Base-by-base conservation (phyloP, 2,329 filamentous ascomycete species). In the Colletotrichum noveboracense region DNA sequence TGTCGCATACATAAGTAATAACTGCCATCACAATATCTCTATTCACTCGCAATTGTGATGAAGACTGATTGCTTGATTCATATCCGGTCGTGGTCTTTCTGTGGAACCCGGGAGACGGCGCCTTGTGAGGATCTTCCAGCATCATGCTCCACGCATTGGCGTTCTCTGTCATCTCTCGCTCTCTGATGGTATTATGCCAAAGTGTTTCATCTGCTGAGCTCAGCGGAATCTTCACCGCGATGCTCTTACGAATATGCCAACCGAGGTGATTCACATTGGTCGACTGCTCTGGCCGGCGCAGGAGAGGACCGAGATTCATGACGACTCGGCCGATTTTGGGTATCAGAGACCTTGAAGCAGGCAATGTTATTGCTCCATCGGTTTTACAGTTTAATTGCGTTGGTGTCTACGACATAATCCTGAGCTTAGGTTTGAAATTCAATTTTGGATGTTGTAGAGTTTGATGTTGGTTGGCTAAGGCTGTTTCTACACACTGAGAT, bases 211-310 rank as follows among this genome's bases (percentile, higher is more conserved):
- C 8, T 18, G 18, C 9, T 43, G 9, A 2, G 18, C 18, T n/a
- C 16, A 5, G 6, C 1, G 16, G 0, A 5, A 18, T 0, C 8
- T 43, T 10, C 5, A 1, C 7, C 4, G 5, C 6, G 8, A 0
- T 43, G 7, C 36, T 43, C 16, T 43, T 43, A 6, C 1, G 36
- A 48, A n/a, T 6, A 6, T 48, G 38, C 38, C 5, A n/a, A 12
- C 5, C 38, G 0, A 48, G 38, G 18, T 48, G 38, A 48, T 12
- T 1, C 38, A 48, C 38, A 3, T 6, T 48, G 1, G 3, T 48
- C 38, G 3, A 48, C 18, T n/a, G 18, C 3, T 48, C 18, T n/a
- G 0, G 38, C 38, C 1, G 38, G 2, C 38, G 38, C 38, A 6
- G 18, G 38, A 12, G 18, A 38, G 18, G 18, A n/a, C 0, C 18